Conservation (phyloP, 148 eudicot species). For the Chenopodium formosanum region DNA sequence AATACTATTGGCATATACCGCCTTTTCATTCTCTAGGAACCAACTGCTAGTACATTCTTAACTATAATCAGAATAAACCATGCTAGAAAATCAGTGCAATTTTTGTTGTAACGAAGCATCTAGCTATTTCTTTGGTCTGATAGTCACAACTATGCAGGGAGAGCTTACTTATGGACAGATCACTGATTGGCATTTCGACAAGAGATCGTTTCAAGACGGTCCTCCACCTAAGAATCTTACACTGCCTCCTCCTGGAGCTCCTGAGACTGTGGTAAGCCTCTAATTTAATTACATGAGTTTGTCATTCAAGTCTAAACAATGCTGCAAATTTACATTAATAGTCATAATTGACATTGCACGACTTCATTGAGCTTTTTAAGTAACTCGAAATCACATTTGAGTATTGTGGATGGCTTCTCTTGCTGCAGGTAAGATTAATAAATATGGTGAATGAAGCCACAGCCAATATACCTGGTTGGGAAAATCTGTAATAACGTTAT, state of each 20-base stretch:
- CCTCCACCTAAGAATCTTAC: slow-evolving; percentile 45
- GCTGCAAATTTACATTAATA: no score
- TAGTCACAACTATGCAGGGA: slow-evolving; percentile 26
- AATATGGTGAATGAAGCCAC: slow-evolving; percentile 53
- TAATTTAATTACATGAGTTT: neutral
- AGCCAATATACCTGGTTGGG: slow-evolving; percentile 49
- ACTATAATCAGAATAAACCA: no score
- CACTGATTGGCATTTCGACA: slow-evolving; percentile 50
- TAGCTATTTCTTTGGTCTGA: neutral
- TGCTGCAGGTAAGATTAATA: slow-evolving; percentile 36
- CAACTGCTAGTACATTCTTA: no score
- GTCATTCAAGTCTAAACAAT: no score
- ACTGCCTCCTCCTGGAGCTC: slow-evolving; percentile 46
- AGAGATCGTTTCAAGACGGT: slow-evolving; percentile 29
- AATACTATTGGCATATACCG: no score
- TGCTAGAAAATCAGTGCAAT: no score
- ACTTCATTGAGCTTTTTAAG: neutral
- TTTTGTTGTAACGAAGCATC: no score
- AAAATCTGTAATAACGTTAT: neutral
- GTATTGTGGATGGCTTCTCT: neutral
- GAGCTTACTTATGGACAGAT: slow-evolving; percentile 37
- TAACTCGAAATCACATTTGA: neutral
- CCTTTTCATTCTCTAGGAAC: no score
- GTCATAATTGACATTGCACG: neutral
- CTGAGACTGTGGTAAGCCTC: slow-evolving; percentile 44